These are phyloP conservation scores for Blepharisma japonicum DNA, from an alignment of 73 alveolate genomes.

Conservation along the genomic window DNA sequence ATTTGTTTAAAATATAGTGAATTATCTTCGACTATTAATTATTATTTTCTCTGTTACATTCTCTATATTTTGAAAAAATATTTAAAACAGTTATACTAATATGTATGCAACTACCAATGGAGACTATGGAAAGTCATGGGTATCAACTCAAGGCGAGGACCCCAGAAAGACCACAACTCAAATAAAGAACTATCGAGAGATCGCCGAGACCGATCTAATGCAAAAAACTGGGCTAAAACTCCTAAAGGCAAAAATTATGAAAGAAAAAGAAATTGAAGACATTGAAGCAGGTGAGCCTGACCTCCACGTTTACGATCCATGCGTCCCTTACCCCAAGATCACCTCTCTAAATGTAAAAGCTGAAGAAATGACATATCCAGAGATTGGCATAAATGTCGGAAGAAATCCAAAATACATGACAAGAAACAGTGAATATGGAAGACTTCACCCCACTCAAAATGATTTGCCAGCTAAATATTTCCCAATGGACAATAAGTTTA, in stretches of 20 bases:
- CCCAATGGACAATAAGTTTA: conserved; percentile 22
- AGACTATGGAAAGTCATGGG: conserved; percentile 24
- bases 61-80: too few species aligned
- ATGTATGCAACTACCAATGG: conserved; percentile 18
- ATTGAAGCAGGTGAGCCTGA: conserved; percentile 24
- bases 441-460: conserved; percentile 9
- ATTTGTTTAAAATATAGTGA: too few species aligned
- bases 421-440: conserved; percentile 21
- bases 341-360: conserved; percentile 23
- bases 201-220: conserved; percentile 26
- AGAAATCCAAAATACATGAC: conserved; percentile 27
- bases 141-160: conserved; percentile 26
- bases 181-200: conserved; percentile 6
- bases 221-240: conserved; percentile 26
- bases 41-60: too few species aligned
- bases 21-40: too few species aligned
- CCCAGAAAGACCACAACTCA: conserved; percentile 1
- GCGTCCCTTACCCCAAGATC: conserved; percentile 5
- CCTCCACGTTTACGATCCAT: neutral
- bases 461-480: conserved; percentile 23
- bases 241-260: conserved; percentile 22
- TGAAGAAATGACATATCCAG: conserved; percentile 29
- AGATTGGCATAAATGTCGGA: neutral
- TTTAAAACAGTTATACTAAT: too few species aligned
- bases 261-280: conserved; percentile 25